Evolutionary conservation across 768 basidiomycete genomes (phyloP).

Genomic region (Multifurca ochricompacta): DNA sequence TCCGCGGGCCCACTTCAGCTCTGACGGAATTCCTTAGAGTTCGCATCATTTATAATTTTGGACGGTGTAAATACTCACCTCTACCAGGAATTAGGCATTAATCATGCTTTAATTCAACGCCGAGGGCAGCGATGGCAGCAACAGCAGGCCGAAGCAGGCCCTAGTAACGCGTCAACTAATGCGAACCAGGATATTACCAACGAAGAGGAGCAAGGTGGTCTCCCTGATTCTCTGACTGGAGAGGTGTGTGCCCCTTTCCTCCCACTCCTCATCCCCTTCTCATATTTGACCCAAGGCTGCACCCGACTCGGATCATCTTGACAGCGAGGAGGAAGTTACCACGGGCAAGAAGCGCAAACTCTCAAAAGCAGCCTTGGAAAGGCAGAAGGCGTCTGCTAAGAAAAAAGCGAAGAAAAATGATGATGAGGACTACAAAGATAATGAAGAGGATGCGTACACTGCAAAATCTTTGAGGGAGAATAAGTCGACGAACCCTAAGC

Average conservation of each 20-base stretch:
- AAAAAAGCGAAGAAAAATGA: conserved; percentile 33
- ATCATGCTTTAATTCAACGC: conserved; percentile 34
- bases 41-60: conserved; percentile 12
- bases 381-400: conserved; percentile 25
- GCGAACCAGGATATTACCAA: conserved; percentile 14
- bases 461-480: conserved; percentile 42
- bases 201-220: conserved; percentile 21
- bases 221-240: conserved; percentile 11
- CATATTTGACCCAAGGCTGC: not conserved
- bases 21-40: conserved; percentile 77
- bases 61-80: not conserved
- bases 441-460: conserved; percentile 62
- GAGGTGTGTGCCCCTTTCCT: not conserved
- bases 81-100: conserved; percentile 45
- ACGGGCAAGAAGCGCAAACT: conserved; percentile 19
- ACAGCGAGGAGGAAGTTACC: conserved; percentile 7
- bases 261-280: not conserved
- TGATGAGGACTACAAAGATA: conserved; percentile 36
- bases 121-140: conserved; percentile 29
- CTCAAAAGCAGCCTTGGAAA: conserved; percentile 25
- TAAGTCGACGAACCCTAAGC: conserved; percentile 37
- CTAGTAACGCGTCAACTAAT: conserved; percentile 30
- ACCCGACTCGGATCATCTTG: conserved; percentile 19
- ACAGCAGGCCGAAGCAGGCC: conserved; percentile 37
- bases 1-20: conserved; percentile 77